Evolutionary conservation across 2,329 filamentous ascomycete genomes (phyloP).

Genomic region (Fonsecaea erecta): DNA sequence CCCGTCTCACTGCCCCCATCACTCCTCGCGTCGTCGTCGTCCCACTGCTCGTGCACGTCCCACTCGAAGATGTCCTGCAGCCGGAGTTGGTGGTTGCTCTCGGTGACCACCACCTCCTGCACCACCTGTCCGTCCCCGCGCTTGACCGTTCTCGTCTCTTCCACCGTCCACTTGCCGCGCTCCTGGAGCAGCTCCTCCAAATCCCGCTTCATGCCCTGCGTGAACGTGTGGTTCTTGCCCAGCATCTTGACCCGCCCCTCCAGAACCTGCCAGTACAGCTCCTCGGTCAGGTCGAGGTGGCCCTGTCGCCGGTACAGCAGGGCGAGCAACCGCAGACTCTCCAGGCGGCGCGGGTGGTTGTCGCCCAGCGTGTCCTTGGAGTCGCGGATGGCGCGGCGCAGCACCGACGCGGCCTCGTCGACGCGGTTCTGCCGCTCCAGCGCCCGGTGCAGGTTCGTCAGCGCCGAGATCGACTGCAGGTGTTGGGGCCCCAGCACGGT

Average conservation of each 20-base stretch:
- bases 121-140: neutral
- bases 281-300: constrained; percentile 19
- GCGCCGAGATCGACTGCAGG: constrained; percentile 33
- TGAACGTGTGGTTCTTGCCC: constrained; percentile 31
- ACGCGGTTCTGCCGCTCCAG: constrained; percentile 28
- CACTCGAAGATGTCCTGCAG: constrained; percentile 33
- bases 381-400: constrained; percentile 30
- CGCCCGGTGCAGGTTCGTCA: constrained; percentile 29
- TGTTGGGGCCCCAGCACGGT: constrained; percentile 26
- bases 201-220: constrained; percentile 29
- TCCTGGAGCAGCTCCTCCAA: constrained; percentile 24
- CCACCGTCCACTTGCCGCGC: constrained; percentile 28
- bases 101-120: neutral
- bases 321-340: constrained; percentile 27
- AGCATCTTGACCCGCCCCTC: constrained; percentile 35
- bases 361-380: constrained; percentile 31
- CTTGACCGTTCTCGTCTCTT: constrained; percentile 1
- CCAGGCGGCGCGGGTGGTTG: constrained; percentile 34
- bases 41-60: constrained; percentile 27
- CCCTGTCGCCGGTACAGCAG: constrained; percentile 24
- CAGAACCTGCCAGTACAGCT: constrained; percentile 32
- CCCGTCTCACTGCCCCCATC: constrained; percentile 16
- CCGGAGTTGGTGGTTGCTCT: constrained; percentile 22
- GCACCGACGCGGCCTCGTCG: constrained; percentile 31
- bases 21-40: constrained; percentile 21